phyloP scores from a whole-genome alignment of 257 asterid genomes.

The Capsicum baccatum region DNA sequence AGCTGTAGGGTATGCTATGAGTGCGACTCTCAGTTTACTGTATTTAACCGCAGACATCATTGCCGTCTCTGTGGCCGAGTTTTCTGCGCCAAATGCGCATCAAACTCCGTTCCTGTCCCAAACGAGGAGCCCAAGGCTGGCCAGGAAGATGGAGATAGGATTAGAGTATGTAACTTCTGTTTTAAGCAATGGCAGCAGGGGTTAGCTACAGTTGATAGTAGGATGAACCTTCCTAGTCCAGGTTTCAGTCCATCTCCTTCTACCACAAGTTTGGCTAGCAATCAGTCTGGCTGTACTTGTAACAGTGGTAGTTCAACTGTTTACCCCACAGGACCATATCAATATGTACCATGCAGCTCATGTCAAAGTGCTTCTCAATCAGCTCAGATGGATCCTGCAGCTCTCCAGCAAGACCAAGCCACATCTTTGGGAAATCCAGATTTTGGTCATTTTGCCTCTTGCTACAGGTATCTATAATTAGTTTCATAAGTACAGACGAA shows the following conservation, averaged over 20 bases:
- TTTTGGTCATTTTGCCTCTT: conserved; percentile 50
- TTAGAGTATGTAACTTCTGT: conserved; percentile 86
- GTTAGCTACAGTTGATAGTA: conserved; percentile 63
- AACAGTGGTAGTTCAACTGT: conserved; percentile 68
- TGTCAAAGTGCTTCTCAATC: conserved; percentile 52
- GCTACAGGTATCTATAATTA: conserved; percentile 62
- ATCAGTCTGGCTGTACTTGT: conserved; percentile 78
- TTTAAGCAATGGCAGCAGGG: conserved; percentile 77
- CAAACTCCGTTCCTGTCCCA: conserved; percentile 69
- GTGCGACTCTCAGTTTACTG: conserved; percentile 83
- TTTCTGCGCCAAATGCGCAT: conserved; percentile 86
- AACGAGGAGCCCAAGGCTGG: conserved; percentile 42
- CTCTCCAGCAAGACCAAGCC: conserved; percentile 43
- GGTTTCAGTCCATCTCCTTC: conserved; percentile 68
- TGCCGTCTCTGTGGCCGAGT: conserved; percentile 91
- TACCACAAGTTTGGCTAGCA: conserved; percentile 76
- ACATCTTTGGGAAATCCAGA: conserved; percentile 47
- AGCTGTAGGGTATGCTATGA: conserved; percentile 98
- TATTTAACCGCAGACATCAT: conserved; percentile 91
- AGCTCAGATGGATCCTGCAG: conserved; percentile 49
- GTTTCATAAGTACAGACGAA: background rate
- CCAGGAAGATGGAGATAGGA: conserved; percentile 68
- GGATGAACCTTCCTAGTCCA: conserved; percentile 50
- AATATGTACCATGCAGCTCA: conserved; percentile 59
- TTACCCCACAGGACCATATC: conserved; percentile 68